These are phyloP conservation scores for Fusarium sp. DNA, from an alignment of 2,329 filamentous ascomycete genomes.

Conservation along the genomic window DNA sequence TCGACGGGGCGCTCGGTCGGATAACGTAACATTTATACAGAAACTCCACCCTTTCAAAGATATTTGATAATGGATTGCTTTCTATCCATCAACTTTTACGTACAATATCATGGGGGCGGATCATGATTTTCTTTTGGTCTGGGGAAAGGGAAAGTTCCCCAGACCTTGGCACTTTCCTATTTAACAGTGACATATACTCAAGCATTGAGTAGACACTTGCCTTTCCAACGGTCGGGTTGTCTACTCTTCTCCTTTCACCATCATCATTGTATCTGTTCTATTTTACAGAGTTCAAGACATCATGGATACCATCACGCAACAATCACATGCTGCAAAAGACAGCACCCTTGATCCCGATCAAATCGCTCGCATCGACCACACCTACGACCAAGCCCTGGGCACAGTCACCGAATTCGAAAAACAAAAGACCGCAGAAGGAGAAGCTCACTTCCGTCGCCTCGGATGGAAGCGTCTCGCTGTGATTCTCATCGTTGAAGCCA, in stretches of 20 bases:
- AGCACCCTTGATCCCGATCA: constrained; percentile 3
- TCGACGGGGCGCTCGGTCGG: neutral
- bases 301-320: constrained; percentile 5
- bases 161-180: constrained; percentile 9
- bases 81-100: constrained; percentile 16
- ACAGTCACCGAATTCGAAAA: constrained; percentile 42
- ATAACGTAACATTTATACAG: constrained; percentile 25
- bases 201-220: neutral
- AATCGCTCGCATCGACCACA: constrained; percentile 23
- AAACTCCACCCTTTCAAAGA: neutral
- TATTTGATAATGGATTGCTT: constrained; percentile 22
- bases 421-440: constrained; percentile 36
- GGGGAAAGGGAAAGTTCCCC: constrained; percentile 6
- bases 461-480: constrained; percentile 44
- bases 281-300: neutral
- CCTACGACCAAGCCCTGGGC: constrained; percentile 36
- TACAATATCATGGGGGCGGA: constrained; percentile 7
- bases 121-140: neutral
- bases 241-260: neutral
- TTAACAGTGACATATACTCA: neutral
- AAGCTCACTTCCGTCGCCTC: constrained; percentile 36
- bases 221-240: neutral
- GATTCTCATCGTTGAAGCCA: constrained; percentile 41
- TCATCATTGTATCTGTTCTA: neutral
- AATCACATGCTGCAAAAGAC: neutral